Conservation (phyloP, 73 alveolate species). For the Paraurostyla sp. region DNA sequence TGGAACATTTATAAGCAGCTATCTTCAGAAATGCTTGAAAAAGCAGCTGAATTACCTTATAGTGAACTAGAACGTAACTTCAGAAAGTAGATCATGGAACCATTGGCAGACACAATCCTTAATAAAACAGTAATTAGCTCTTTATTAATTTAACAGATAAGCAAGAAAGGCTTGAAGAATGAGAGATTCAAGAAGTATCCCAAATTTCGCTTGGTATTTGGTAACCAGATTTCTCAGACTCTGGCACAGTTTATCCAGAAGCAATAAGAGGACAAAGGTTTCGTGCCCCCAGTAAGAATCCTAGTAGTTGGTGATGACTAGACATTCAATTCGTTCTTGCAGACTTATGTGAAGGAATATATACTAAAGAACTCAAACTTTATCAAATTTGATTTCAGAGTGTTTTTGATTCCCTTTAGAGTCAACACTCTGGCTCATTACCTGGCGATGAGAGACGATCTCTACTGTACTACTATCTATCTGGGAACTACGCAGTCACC, state of each 20-base stretch:
- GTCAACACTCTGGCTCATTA: conserved; percentile 64
- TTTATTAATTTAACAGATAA: background rate
- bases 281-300: conserved; percentile 47
- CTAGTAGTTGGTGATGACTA: conserved; percentile 49
- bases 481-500: conserved; percentile 15
- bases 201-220: conserved; percentile 15
- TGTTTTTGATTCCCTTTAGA: conserved; percentile 51
- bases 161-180: conserved; percentile 27
- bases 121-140: conserved; percentile 7
- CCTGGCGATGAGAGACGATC: conserved; percentile 63
- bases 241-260: background rate
- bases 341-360: background rate
- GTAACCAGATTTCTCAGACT: background rate
- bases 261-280: conserved; percentile 41
- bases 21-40: conserved; percentile 20
- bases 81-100: conserved; percentile 17
- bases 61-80: conserved; percentile 26
- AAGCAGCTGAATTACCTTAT: conserved; percentile 13
- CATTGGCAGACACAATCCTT: background rate
- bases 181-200: conserved; percentile 35
- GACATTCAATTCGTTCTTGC: conserved; percentile 17
- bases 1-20: conserved; percentile 69
- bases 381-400: conserved; percentile 57
- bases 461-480: conserved; percentile 62
- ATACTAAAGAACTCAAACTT: conserved; percentile 41